These are phyloP conservation scores for Globisporangium rhizosaccharum DNA, from an alignment of 352 stramenopile species.

Conservation along the genomic window DNA sequence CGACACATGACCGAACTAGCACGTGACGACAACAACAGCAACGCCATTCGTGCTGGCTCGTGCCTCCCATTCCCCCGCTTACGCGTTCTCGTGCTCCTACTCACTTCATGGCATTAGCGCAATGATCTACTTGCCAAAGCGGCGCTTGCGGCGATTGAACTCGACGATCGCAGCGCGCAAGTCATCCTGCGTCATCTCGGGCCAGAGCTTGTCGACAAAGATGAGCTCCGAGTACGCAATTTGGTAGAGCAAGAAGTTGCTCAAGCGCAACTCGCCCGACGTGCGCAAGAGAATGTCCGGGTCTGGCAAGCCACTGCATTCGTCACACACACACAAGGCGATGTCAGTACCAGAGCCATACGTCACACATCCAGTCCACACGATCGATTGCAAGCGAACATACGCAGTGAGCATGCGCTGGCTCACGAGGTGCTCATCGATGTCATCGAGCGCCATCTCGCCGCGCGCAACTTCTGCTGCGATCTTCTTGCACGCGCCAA, in stretches of 20 bases:
- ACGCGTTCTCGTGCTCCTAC: no score
- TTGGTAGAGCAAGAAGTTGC: conserved; percentile 97
- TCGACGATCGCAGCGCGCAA: conserved; percentile 75
- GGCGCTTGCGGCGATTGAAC: conserved; percentile 83
- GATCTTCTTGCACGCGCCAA: conserved; percentile 87
- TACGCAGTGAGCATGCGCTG: conserved; percentile 79
- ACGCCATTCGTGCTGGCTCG: no score
- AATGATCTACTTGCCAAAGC: conserved; percentile 80
- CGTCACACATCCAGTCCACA: conserved; percentile 2
- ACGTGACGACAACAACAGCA: no score
- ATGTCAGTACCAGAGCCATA: background rate
- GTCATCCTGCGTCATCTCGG: conserved; percentile 87
- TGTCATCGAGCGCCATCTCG: conserved; percentile 50
- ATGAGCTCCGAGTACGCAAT: conserved; percentile 94
- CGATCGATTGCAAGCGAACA: conserved; percentile 3
- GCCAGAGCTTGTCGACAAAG: conserved; percentile 95
- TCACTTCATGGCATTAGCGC: background rate
- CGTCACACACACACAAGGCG: background rate
- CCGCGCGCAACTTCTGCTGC: conserved; percentile 75
- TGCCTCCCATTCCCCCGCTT: no score
- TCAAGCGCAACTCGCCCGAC: conserved; percentile 92
- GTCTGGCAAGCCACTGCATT: conserved; percentile 73
- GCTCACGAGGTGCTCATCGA: conserved; percentile 76
- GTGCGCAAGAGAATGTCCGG: conserved; percentile 95
- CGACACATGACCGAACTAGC: background rate